Conservation (phyloP, 2,329 filamentous ascomycete species). For the Neonectria neomacrospora region DNA sequence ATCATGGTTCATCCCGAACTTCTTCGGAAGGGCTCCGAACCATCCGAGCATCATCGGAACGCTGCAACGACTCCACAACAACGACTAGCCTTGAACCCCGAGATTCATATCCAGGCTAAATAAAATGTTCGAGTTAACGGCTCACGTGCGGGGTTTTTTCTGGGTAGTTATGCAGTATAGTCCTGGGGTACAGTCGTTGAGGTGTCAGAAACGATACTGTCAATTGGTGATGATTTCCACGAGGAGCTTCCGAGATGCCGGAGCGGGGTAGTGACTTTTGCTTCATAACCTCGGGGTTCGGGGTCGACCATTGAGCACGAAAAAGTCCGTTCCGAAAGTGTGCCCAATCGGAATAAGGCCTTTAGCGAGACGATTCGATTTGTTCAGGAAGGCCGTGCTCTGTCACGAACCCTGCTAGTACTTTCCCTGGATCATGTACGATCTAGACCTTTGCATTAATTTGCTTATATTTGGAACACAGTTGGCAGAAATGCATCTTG, state of each 20-base stretch:
- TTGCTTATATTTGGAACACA: background rate
- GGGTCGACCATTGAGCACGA: background rate
- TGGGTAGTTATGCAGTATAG: background rate
- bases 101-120: background rate
- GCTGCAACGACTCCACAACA: too few species aligned
- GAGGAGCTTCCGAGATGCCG: background rate
- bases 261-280: background rate
- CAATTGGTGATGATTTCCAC: too few species aligned
- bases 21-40: background rate
- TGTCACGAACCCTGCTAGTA: background rate
- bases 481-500: too few species aligned
- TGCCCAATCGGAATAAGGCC: background rate
- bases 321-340: background rate
- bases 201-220: too few species aligned
- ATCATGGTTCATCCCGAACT: slow-evolving; percentile 5
- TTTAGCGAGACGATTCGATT: background rate
- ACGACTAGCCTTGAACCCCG: too few species aligned
- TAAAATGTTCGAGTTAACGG: background rate
- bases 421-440: background rate
- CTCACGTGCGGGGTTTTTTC: background rate
- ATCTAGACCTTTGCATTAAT: background rate
- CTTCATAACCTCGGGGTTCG: background rate
- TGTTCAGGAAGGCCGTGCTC: too few species aligned
- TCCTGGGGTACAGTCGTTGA: background rate
- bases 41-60: background rate